These are phyloP conservation scores for Curvularia spicifera DNA, from an alignment of 2,329 filamentous ascomycete species.

Conservation along the genomic window DNA sequence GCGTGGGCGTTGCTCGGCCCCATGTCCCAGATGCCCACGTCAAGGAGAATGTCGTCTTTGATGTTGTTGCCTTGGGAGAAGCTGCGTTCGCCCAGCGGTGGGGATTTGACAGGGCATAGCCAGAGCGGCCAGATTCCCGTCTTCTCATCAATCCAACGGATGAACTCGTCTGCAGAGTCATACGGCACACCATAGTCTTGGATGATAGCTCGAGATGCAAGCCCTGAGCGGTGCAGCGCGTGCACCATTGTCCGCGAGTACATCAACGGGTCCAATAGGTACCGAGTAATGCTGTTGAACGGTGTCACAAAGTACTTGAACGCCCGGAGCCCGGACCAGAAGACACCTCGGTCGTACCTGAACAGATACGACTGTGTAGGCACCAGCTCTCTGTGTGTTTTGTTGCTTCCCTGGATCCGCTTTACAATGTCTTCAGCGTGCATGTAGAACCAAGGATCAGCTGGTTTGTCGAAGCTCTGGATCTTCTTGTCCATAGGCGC, in stretches of 20 bases:
- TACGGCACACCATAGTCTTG: slow-evolving; percentile 69
- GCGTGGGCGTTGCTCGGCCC: slow-evolving; percentile 62
- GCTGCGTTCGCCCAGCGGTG: slow-evolving; percentile 31
- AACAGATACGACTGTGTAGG: slow-evolving; percentile 63
- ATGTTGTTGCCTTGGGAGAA: slow-evolving; percentile 42
- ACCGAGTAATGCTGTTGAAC: slow-evolving; percentile 66
- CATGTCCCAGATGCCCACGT: slow-evolving; percentile 78
- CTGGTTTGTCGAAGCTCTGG: slow-evolving; percentile 61
- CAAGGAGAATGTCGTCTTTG: slow-evolving; percentile 40
- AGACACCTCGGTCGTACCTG: slow-evolving; percentile 68
- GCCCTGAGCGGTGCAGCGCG: slow-evolving; percentile 65
- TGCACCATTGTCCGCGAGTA: slow-evolving; percentile 68
- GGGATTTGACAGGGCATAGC: slow-evolving; percentile 60
- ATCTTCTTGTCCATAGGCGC: slow-evolving; percentile 45
- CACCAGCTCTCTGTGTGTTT: slow-evolving; percentile 49
- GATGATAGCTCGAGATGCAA: slow-evolving; percentile 64
- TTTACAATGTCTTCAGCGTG: slow-evolving; percentile 59
- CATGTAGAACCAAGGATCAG: slow-evolving; percentile 77
- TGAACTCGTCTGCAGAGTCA: slow-evolving; percentile 58
- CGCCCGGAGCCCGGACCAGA: slow-evolving; percentile 68
- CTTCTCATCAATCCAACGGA: slow-evolving; percentile 58
- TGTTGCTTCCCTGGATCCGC: slow-evolving; percentile 11
- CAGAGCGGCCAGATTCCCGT: slow-evolving; percentile 64
- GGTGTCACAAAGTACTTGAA: slow-evolving; percentile 67
- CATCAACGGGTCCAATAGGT: slow-evolving; percentile 65